Base-by-base conservation (phyloP, 192 early-diverging fungal genomes). In the Podila horticola region DNA sequence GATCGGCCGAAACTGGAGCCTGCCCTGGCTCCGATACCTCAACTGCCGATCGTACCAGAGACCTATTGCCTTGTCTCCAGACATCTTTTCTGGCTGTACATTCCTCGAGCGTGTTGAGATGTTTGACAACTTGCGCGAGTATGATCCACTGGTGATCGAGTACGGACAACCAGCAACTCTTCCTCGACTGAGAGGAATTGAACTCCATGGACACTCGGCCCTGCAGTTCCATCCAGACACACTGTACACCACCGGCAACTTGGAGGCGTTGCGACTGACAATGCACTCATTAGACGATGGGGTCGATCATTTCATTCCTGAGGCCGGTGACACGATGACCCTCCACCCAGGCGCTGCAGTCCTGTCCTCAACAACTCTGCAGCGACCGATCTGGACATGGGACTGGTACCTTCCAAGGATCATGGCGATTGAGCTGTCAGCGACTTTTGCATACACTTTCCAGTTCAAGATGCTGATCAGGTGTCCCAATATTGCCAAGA, bases 371-470 rank as follows among this genome's bases (percentile, higher is more conserved):
- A 24, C 36, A 8, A 13, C 63, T 28, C 36, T 51, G 15, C 3
- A 49, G 38, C 41, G 28, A 6, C 64, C 64, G 36, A 38, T 49
- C 12, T 65, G 64, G 64, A 49, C 64, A 3, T 65, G 64, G 64
- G 45, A 65, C 28, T 65, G 64, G 64, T 29, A 50, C 64, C 48
- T 65, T 29, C 48, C 64, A 15, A 38, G 48, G 4, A 22, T 65
- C 7, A 49, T 49, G 2, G 2, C 64, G 10, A 11, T 65, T 17
- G 26, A 30, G 22, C 28, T 65, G 2, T 30, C 64, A 19, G 36
- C 64, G 1, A 48, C 36, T 11, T 65, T 65, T 65, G 64, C 64
- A 17, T 65, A 51, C 64, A 50, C 26, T 24, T 65, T 65, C 64
- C 64, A 51, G 19, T 65, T 65, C 64, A 34, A 17, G 28, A 65